Percentiles rank a stretch among this genome's conserved stretches.
Conservation (phyloP, 352 stramenopile genomes). For the Pythium dissimile region DNA sequence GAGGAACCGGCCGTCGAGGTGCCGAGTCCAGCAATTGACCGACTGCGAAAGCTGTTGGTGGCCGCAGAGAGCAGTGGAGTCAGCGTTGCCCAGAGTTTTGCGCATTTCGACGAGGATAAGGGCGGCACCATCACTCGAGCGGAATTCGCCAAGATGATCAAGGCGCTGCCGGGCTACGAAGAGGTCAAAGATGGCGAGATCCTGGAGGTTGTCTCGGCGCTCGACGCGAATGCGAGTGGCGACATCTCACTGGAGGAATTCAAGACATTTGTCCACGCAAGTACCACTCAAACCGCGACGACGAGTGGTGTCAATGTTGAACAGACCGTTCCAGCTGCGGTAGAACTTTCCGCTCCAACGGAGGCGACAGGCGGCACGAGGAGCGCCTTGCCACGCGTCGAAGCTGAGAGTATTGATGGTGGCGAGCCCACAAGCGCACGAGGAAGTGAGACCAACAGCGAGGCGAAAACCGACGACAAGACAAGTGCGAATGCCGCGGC, state of each 20-base stretch:
- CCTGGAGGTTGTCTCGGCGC: constrained; percentile 27
- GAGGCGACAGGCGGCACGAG: neutral
- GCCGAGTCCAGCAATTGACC: no score
- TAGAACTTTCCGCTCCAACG: no score
- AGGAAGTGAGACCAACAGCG: neutral
- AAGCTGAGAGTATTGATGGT: neutral
- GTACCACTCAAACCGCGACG: neutral
- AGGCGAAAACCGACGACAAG: neutral
- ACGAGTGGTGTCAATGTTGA: no score
- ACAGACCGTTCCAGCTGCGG: no score
- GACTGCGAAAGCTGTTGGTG: constrained; percentile 18
- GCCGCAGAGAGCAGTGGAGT: constrained; percentile 20
- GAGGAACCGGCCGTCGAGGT: neutral
- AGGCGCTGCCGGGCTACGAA: constrained; percentile 43
- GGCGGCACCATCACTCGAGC: constrained; percentile 38
- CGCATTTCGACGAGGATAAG: constrained; percentile 36
- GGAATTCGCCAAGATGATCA: constrained; percentile 48
- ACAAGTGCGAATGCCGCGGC: no score
- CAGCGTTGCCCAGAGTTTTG: constrained; percentile 28
- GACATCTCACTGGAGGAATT: constrained; percentile 64
- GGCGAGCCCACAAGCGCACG: neutral
- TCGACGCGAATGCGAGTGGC: constrained; percentile 56
- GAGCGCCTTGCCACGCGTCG: neutral
- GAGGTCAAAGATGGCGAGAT: constrained; percentile 33
- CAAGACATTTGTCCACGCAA: constrained; percentile 23